Conservation (phyloP, 2,329 filamentous ascomycete genomes). For the Cladosporium colombiae region DNA sequence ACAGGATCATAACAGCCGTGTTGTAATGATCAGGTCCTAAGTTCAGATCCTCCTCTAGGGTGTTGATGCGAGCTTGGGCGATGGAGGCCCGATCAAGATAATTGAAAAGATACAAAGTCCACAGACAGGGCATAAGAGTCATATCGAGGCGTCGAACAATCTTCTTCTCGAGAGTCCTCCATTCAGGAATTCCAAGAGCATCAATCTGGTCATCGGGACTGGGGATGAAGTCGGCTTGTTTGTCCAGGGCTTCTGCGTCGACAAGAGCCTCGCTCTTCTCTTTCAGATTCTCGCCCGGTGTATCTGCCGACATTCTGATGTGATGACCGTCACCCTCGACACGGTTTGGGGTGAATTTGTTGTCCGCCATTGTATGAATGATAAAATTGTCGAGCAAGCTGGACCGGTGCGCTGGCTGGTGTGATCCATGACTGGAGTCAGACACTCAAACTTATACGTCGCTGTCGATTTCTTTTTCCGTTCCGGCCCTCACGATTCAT, state of each 20-base stretch:
- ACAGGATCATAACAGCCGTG: constrained; percentile 52
- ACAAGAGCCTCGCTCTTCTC: constrained; percentile 12
- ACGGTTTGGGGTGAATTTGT: neutral
- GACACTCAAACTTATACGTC: neutral
- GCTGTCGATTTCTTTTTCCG: neutral
- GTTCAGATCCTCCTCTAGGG: constrained; percentile 54
- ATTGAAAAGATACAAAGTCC: constrained; percentile 34
- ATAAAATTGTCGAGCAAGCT: neutral
- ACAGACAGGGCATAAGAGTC: constrained; percentile 24
- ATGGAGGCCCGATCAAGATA: constrained; percentile 29
- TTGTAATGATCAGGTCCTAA: constrained; percentile 58
- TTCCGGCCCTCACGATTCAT: neutral
- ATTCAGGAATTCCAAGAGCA: constrained; percentile 20
- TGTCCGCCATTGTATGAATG: constrained; percentile 4
- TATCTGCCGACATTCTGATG: constrained; percentile 10
- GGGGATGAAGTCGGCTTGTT: constrained; percentile 26
- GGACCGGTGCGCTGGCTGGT: neutral
- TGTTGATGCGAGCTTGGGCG: constrained; percentile 31
- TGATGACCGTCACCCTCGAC: neutral
- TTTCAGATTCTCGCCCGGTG: constrained; percentile 1
- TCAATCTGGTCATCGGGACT: constrained; percentile 33
- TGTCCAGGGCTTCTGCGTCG: constrained; percentile 8
- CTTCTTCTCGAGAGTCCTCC: constrained; percentile 27
- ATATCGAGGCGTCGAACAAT: constrained; percentile 22
- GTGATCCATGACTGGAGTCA: neutral